Base-by-base conservation (phyloP, 73 alveolate species). In the Stentor roeselii region DNA sequence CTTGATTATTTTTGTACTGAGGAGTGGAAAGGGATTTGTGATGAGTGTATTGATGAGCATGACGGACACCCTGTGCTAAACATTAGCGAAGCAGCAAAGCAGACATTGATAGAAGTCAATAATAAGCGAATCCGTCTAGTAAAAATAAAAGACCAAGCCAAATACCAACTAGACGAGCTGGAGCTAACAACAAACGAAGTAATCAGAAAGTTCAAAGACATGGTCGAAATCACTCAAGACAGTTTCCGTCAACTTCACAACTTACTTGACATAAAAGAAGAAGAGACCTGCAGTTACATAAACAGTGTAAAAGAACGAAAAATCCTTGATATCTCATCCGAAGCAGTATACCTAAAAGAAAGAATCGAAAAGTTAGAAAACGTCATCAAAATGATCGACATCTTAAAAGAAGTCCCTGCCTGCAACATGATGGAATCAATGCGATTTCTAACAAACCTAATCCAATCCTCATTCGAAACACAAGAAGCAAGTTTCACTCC, bases 211-310 rank as follows among this genome's bases (percentile, higher is more conserved):
- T 21, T 27, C 11, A 30, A 30, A 21, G 42, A 67, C 11, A 32
- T 32, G 80, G 34, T 67, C 21, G 37, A 67, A 27, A 67, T 21
- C 21, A 67, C 37, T 27, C 21, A 67, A 67, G 80, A 2, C 11
- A 32, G 42, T 30, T 67, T 67, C 34, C 21, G 34, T 27, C 2
- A 21, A 67, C 41, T 32, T 30, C 21, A 67, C 15, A 21, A 32
- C 3, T 21, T 32, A 67, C n/a, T 67, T 67, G 80, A 67, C 27
- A 21, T 67, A 30, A 67, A 67, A 67, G 80, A 67, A 67, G 41
- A 34, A n/a, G 80, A 67, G 34, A 21, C 41, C 41, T 21, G 21
- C 11, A 32, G 34, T 32, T 15, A 30, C 11, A 67, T 67, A 15
- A 34, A 67, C 14, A 67, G 37, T 67, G 11, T 67, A 27, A 67